Percentiles rank a stretch among this genome's conserved stretches.
These are phyloP conservation scores for Podaxis carcinomalis DNA, from an alignment of 768 basidiomycete genomes.

Conservation along the genomic window DNA sequence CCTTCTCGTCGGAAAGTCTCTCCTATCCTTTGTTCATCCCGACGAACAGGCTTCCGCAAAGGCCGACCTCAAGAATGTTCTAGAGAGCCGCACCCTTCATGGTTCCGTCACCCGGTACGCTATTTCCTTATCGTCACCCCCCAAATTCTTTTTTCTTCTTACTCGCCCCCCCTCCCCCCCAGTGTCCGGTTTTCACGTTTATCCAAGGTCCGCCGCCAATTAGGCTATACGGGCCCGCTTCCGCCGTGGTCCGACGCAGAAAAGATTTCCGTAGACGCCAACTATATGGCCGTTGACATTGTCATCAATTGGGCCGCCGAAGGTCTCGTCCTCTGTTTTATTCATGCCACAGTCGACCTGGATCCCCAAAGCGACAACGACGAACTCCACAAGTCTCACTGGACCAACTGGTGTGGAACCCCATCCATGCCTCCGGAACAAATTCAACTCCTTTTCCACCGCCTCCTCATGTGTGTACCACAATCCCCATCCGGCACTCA, in stretches of 20 bases:
- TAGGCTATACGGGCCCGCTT: conserved; percentile 61
- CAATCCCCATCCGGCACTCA: conserved; percentile 38
- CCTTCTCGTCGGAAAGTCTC: conserved; percentile 63
- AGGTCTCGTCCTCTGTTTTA: conserved; percentile 83
- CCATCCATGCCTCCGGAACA: conserved; percentile 56
- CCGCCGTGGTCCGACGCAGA: conserved; percentile 60
- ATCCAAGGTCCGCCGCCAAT: conserved; percentile 62
- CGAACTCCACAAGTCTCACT: conserved; percentile 63
- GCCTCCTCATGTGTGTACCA: conserved; percentile 52
- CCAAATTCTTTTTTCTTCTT: conserved; percentile 16
- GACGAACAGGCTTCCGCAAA: conserved; percentile 76
- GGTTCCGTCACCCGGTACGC: conserved; percentile 76
- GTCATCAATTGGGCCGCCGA: conserved; percentile 90
- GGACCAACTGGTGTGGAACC: conserved; percentile 91
- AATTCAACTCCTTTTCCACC: conserved; percentile 52
- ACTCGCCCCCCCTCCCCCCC: conserved; percentile 16
- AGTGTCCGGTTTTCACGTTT: conserved; percentile 81
- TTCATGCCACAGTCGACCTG: conserved; percentile 79
- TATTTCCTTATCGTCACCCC: conserved; percentile 14
- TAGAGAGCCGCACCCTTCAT: conserved; percentile 71
- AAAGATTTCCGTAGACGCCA: conserved; percentile 61
- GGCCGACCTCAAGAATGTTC: conserved; percentile 68
- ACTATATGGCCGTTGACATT: conserved; percentile 86
- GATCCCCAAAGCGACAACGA: conserved; percentile 62
- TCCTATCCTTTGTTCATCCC: conserved; percentile 79